Conservation (phyloP, 257 asterid species). For the Scutellaria minor region DNA sequence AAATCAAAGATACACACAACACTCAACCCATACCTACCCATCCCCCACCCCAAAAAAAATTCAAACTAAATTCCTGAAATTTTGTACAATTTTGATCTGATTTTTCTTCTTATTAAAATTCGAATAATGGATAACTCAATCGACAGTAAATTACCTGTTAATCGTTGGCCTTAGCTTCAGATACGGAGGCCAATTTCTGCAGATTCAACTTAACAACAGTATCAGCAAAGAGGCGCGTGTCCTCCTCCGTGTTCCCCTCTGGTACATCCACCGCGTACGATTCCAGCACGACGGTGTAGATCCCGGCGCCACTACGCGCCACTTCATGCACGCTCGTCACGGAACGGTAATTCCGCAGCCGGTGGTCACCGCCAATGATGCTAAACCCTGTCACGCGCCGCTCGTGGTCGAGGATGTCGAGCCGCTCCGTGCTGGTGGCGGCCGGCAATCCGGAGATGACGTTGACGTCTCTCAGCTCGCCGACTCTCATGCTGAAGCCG, state of each 20-base stretch:
- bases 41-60: too few species aligned
- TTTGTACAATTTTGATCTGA: too few species aligned
- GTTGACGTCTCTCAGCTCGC: slow-evolving; percentile 73
- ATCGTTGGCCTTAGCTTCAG: slow-evolving; percentile 46
- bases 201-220: slow-evolving; percentile 81
- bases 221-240: slow-evolving; percentile 84
- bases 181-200: slow-evolving; percentile 73
- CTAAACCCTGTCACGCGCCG: slow-evolving; percentile 85
- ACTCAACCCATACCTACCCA: neutral
- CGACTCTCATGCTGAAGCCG: slow-evolving; percentile 49
- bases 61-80: too few species aligned
- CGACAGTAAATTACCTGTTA: slow-evolving; percentile 21
- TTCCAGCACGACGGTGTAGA: slow-evolving; percentile 63
- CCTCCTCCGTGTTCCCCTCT: slow-evolving; percentile 92
- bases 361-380: slow-evolving; percentile 84
- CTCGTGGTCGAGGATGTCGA: slow-evolving; percentile 75
- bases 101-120: too few species aligned
- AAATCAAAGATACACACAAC: slow-evolving; percentile 11
- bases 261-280: slow-evolving; percentile 88
- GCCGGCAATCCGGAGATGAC: slow-evolving; percentile 94
- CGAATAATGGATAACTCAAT: too few species aligned
- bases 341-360: slow-evolving; percentile 72
- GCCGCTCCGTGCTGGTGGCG: slow-evolving; percentile 83
- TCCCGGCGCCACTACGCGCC: slow-evolving; percentile 45
- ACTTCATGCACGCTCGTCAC: slow-evolving; percentile 72